These are phyloP conservation scores for Stagonosporopsis tanaceti DNA, from an alignment of 2,329 filamentous ascomycete species.

Conservation along the genomic window DNA sequence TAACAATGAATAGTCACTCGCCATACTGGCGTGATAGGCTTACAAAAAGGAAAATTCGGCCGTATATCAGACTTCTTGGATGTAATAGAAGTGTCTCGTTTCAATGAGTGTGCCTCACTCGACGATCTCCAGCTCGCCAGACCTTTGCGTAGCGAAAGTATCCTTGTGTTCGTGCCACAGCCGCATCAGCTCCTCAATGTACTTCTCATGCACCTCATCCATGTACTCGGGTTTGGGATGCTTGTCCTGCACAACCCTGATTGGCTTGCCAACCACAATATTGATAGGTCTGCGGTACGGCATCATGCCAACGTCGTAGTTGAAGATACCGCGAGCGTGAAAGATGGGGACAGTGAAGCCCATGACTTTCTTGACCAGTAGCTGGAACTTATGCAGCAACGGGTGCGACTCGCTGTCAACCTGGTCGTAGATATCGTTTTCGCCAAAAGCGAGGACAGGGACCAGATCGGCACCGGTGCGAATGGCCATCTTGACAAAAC, in stretches of 20 bases:
- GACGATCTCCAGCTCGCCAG: constrained; percentile 72
- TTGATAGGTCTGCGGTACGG: constrained; percentile 89
- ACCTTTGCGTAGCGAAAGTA: constrained; percentile 70
- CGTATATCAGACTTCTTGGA: background rate
- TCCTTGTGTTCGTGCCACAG: constrained; percentile 83
- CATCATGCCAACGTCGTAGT: constrained; percentile 97
- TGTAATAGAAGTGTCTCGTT: background rate
- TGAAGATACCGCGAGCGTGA: constrained; percentile 91
- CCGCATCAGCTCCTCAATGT: constrained; percentile 76
- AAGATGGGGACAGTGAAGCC: constrained; percentile 94
- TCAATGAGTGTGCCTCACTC: constrained; percentile 50
- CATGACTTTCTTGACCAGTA: constrained; percentile 82
- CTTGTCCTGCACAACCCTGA: constrained; percentile 69
- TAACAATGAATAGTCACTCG: background rate
- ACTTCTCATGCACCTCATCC: constrained; percentile 79
- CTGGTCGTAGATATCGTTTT: constrained; percentile 96
- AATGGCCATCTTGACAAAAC: constrained; percentile 93
- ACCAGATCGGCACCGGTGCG: constrained; percentile 93
- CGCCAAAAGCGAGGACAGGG: constrained; percentile 89
- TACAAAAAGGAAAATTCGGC: constrained; percentile 1
- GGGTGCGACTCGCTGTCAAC: constrained; percentile 80
- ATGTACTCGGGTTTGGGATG: constrained; percentile 78
- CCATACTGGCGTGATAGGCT: background rate
- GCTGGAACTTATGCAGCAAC: constrained; percentile 79
- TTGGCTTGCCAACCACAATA: constrained; percentile 85